phyloP scores from a whole-genome alignment of 2,329 filamentous ascomycete genomes.

The Coniosporium tulheliwenetii region DNA sequence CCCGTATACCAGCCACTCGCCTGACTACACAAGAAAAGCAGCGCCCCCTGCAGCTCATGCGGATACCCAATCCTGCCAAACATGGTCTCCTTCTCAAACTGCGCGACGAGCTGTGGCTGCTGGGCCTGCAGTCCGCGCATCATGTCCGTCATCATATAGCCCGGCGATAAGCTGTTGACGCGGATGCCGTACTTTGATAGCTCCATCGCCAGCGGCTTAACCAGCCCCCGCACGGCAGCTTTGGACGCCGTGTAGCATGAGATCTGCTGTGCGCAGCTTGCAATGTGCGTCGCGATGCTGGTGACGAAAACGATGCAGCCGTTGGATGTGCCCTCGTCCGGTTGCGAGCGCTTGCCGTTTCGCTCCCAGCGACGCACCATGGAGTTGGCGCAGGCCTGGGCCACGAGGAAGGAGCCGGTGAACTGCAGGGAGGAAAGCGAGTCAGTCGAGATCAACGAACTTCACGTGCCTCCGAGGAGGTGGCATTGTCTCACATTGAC shows the following conservation, averaged over 20 bases:
- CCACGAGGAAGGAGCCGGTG: conserved; percentile 10
- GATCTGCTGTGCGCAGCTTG: conserved; percentile 15
- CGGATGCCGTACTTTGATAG: conserved; percentile 11
- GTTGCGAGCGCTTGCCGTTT: conserved; percentile 3
- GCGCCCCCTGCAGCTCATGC: conserved; percentile 33
- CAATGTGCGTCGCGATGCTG: conserved; percentile 17
- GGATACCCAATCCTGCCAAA: conserved; percentile 15
- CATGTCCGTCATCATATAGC: conserved; percentile 13
- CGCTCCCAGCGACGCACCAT: conserved; percentile 7
- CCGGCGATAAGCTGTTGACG: conserved; percentile 16
- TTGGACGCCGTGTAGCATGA: conserved; percentile 17
- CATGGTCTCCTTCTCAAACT: conserved; percentile 1
- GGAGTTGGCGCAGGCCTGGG: conserved; percentile 12
- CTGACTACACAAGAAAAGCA: conserved; percentile 32
- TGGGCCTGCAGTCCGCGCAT: conserved; percentile 4
- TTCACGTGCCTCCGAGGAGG: too few relatives aligned
- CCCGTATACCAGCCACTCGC: conserved; percentile 31
- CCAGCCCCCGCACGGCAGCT: conserved; percentile 10
- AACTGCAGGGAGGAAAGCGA: conserved; percentile 3
- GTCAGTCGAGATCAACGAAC: too few relatives aligned
- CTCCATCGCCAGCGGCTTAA: conserved; percentile 10
- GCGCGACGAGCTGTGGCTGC: background rate
- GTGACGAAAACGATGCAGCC: conserved; percentile 20
- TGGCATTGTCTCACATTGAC: conserved; percentile 6
- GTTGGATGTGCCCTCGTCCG: conserved; percentile 4